These are phyloP conservation scores for Ogataea henricii DNA, from an alignment of 805 yeast genomes.

Conservation along the genomic window DNA sequence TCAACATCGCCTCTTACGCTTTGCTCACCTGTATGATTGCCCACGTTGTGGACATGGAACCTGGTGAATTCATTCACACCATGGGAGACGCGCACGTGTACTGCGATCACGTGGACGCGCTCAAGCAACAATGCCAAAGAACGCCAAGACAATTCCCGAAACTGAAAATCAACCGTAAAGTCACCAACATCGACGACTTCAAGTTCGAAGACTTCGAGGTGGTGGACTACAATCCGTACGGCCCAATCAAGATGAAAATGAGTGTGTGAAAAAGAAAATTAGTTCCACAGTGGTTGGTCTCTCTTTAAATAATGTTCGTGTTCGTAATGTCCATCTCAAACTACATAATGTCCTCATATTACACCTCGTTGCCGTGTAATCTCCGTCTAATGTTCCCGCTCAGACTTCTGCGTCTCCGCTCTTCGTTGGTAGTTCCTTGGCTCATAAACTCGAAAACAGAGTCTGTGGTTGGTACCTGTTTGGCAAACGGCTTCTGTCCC, in stretches of 20 bases:
- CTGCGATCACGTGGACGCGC: slow-evolving; percentile 88
- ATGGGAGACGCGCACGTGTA: slow-evolving; percentile 98
- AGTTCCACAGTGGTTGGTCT: neutral
- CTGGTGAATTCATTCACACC: slow-evolving; percentile 94
- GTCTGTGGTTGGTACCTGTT: slow-evolving; percentile 7
- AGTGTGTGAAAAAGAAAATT: slow-evolving; percentile 63
- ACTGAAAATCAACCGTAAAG: slow-evolving; percentile 65
- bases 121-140: slow-evolving; percentile 76
- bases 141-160: slow-evolving; percentile 81
- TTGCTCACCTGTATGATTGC: slow-evolving; percentile 93
- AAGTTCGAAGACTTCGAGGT: slow-evolving; percentile 85
- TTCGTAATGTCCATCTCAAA: slow-evolving; percentile 4
- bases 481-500: slow-evolving; percentile 1
- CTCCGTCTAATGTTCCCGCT: slow-evolving; percentile 10
- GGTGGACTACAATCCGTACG: slow-evolving; percentile 75
- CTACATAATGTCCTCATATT: slow-evolving; percentile 1
- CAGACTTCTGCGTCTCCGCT: slow-evolving; percentile 17
- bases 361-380: slow-evolving; percentile 5
- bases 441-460: slow-evolving; percentile 23
- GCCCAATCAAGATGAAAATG: slow-evolving; percentile 92
- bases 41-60: slow-evolving; percentile 89
- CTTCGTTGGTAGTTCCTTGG: slow-evolving; percentile 9
- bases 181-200: slow-evolving; percentile 82
- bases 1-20: slow-evolving; percentile 96
- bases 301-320: neutral